Conservation (phyloP, 1,284 basidiomycete species). For the Ustilago sp. region DNA sequence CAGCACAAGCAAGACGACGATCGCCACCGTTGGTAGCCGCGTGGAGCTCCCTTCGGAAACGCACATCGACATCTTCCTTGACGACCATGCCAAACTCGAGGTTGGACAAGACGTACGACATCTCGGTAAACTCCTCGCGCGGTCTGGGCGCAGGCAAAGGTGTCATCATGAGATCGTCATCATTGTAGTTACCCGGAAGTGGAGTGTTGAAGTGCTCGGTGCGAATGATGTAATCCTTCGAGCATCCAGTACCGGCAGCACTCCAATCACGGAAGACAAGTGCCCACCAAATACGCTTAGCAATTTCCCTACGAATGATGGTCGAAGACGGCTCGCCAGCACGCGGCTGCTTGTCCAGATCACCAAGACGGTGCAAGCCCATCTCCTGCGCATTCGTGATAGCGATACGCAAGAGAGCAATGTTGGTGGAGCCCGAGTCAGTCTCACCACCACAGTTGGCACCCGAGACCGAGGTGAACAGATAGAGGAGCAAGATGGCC, state of each 20-base stretch:
- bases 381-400: conserved; percentile 66
- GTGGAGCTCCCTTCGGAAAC: conserved; percentile 43
- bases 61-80: conserved; percentile 57
- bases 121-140: conserved; percentile 59
- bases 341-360: conserved; percentile 53
- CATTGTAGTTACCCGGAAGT: conserved; percentile 65
- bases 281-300: conserved; percentile 66
- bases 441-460: conserved; percentile 32
- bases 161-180: conserved; percentile 56
- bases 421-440: conserved; percentile 36
- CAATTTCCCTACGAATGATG: conserved; percentile 60
- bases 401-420: conserved; percentile 53
- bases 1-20: conserved; percentile 45
- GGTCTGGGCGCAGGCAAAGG: conserved; percentile 54
- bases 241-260: conserved; percentile 37
- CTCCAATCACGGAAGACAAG: conserved; percentile 64
- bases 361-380: conserved; percentile 64
- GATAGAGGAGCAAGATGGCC: conserved; percentile 55
- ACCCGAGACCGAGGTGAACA: conserved; percentile 43
- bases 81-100: conserved; percentile 56
- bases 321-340: conserved; percentile 50
- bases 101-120: conserved; percentile 58
- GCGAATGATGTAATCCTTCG: conserved; percentile 56
- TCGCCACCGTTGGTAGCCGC: conserved; percentile 41
- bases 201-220: conserved; percentile 66